phyloP scores from a whole-genome alignment of 176 grass and related monocot species.

The Oryza australiensis region DNA sequence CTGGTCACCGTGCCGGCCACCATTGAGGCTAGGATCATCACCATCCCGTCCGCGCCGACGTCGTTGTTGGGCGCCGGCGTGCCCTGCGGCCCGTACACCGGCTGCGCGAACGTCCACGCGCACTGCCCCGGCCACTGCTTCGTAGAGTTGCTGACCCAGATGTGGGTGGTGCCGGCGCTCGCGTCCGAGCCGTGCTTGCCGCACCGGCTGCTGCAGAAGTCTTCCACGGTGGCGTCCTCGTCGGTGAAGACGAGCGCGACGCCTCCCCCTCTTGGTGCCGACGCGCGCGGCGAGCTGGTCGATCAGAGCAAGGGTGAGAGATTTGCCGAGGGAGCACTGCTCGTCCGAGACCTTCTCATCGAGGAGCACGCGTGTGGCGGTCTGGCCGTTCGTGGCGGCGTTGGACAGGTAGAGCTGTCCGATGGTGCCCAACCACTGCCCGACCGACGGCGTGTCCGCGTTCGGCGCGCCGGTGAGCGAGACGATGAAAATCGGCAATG shows the following conservation, averaged over 20 bases:
- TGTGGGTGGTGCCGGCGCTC: conserved; percentile 14
- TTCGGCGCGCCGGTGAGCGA: conserved; percentile 37
- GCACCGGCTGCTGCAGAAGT: conserved; percentile 67
- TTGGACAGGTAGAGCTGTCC: conserved; percentile 55
- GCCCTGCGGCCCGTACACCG: conserved; percentile 56
- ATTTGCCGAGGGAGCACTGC: conserved; percentile 36
- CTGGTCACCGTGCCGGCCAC: conserved; percentile 62
- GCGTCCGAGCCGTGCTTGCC: conserved; percentile 33
- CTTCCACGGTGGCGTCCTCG: conserved; percentile 48
- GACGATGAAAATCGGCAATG: conserved; percentile 59
- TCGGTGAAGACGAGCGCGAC: conserved; percentile 51
- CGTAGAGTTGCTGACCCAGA: conserved; percentile 55
- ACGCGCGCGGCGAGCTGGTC: conserved; percentile 40
- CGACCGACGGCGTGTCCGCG: conserved; percentile 38
- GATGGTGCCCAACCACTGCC: conserved; percentile 59
- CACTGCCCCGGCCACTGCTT: conserved; percentile 64
- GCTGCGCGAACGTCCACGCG: conserved; percentile 68
- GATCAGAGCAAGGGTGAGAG: conserved; percentile 45
- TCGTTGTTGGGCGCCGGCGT: conserved; percentile 56
- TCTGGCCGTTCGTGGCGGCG: not conserved
- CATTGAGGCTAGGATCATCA: conserved; percentile 54
- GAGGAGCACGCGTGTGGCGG: conserved; percentile 32
- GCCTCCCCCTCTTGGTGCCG: conserved; percentile 10
- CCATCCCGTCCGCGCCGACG: conserved; percentile 58
- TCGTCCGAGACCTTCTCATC: conserved; percentile 47